Base-by-base conservation (phyloP, 768 basidiomycete genomes). In the Cystofilobasidium ferigula region DNA sequence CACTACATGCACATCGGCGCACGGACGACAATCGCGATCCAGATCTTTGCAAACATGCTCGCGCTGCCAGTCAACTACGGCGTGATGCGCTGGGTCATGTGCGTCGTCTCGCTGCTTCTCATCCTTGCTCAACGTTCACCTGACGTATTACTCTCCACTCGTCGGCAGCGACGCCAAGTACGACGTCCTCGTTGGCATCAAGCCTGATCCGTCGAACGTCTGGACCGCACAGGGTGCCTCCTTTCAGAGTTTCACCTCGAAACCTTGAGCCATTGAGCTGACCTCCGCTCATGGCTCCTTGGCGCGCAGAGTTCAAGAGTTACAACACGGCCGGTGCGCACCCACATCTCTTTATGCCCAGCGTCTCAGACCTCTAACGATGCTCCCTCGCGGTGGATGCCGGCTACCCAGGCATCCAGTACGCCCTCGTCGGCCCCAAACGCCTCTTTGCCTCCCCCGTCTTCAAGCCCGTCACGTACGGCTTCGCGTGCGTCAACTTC, bases 391-490 rank as follows among this genome's bases (percentile, higher is more conserved):
- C 32, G 30, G 10, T 58, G 22, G 35, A 22, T 42, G 36, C 7
- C 36, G 8, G 36, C 36, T 14, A 53, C 28, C 24, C 22, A 43
- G 43, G 61, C 32, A 62, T 62, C 30, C 45, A 53, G 34, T 62
- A 42, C 51, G 61, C 61, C 10, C 51, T 62, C 47, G 51, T 62
- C 35, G 61, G 61, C 10, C 61, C 61, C 26, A 62, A 62, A 47
- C 13, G 45, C 9, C 61, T 62, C 6, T 34, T 62, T 28, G 45
- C 47, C 30, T 38, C 38, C 8, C 32, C 47, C 32, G 36, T 35
- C 34, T 60, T 42, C 26, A 45, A 24, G 20, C 57, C 57, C 3
- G 26, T 59, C 24, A 8, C 40, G 18, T 59, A 59, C 38, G 57
- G 57, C 40, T 59, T 59, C 38, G 57, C 42, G 53, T 54, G 53